These are phyloP conservation scores for Mycena haematopus DNA, from an alignment of 768 basidiomycete genomes.

Conservation along the genomic window DNA sequence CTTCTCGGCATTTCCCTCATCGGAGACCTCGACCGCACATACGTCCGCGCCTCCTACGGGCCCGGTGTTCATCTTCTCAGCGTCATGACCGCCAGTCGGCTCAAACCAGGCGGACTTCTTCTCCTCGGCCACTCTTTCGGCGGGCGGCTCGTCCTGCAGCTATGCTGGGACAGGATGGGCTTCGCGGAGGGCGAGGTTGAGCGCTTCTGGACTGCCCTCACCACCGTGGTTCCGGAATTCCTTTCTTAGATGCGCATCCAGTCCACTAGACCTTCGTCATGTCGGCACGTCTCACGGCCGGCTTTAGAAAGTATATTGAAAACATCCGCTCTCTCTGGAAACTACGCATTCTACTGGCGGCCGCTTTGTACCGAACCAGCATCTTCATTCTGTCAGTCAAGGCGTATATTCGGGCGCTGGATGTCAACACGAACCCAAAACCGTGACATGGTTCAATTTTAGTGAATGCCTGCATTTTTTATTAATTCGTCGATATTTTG, in stretches of 20 bases:
- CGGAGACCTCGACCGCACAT: slow-evolving; percentile 71
- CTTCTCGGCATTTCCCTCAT: slow-evolving; percentile 71
- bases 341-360: not conserved
- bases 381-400: slow-evolving; percentile 7
- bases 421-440: not conserved
- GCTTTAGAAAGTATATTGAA: not conserved
- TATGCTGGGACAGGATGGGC: slow-evolving; percentile 41
- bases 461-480: not conserved
- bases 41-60: slow-evolving; percentile 54
- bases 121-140: slow-evolving; percentile 67
- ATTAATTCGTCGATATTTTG: not conserved
- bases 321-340: slow-evolving; percentile 1
- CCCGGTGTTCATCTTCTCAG: slow-evolving; percentile 55
- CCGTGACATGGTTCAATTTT: not conserved
- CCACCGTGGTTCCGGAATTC: slow-evolving; percentile 30
- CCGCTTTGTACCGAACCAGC: not conserved
- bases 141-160: slow-evolving; percentile 61
- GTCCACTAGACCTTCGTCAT: not conserved
- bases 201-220: slow-evolving; percentile 37
- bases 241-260: slow-evolving; percentile 15
- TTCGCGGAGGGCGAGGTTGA: slow-evolving; percentile 37
- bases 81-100: slow-evolving; percentile 69
- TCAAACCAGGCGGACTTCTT: slow-evolving; percentile 64
- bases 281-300: not conserved
- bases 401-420: slow-evolving; percentile 4